Percentiles rank a stretch among this genome's conserved stretches.
Conservation (phyloP, 805 yeast species). For the Hanseniaspora occidentalis region DNA sequence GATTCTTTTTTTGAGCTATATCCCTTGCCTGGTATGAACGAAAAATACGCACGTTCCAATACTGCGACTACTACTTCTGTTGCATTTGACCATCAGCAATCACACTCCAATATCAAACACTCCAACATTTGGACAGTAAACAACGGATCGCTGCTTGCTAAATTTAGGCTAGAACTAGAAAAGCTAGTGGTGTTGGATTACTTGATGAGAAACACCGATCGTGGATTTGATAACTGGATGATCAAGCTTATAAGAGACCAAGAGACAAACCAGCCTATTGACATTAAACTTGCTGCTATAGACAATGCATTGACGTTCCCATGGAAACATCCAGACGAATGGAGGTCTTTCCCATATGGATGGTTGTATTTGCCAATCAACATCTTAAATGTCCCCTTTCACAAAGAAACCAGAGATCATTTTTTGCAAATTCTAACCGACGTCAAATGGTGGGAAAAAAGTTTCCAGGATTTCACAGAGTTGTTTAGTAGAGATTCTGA, state of each 20-base stretch:
- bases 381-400: constrained; percentile 56
- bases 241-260: constrained; percentile 26
- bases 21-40: constrained; percentile 39
- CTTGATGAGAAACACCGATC: constrained; percentile 61
- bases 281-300: constrained; percentile 51
- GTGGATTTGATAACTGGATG: constrained; percentile 76
- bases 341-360: constrained; percentile 71
- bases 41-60: constrained; percentile 7
- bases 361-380: constrained; percentile 59
- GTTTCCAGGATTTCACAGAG: constrained; percentile 33
- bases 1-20: constrained; percentile 40
- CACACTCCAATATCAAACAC: neutral
- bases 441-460: constrained; percentile 58
- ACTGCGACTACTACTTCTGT: too few species aligned
- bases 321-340: constrained; percentile 74
- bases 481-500: constrained; percentile 45
- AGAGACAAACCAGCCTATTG: constrained; percentile 25
- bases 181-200: constrained; percentile 61
- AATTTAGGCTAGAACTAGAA: constrained; percentile 51
- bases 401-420: constrained; percentile 40
- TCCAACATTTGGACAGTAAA: constrained; percentile 1
- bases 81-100: constrained; percentile 5
- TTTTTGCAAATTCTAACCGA: constrained; percentile 48
- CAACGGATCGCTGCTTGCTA: constrained; percentile 35
- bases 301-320: constrained; percentile 69